These are phyloP conservation scores for Fusarium agapanthi DNA, from an alignment of 2,329 filamentous ascomycete genomes.

Conservation along the genomic window DNA sequence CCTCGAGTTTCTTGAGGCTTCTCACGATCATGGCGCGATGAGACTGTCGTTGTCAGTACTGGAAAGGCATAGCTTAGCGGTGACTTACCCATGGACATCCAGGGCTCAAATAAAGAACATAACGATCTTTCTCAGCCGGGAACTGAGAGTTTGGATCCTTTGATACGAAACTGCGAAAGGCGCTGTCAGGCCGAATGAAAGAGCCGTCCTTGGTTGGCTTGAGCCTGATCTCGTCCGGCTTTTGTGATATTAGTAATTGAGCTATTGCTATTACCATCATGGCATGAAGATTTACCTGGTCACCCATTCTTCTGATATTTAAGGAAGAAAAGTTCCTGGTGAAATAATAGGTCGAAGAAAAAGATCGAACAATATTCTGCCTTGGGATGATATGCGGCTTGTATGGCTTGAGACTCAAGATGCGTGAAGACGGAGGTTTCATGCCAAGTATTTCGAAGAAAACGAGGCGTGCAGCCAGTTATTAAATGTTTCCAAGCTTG, in stretches of 20 bases:
- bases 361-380: fast-evolving
- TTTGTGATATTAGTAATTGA: neutral
- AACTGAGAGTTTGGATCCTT: constrained; percentile 60
- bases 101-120: constrained; percentile 68
- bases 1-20: constrained; percentile 76
- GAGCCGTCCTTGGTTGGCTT: constrained; percentile 51
- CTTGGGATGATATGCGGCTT: neutral
- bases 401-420: no score
- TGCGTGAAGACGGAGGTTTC: neutral
- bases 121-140: constrained; percentile 66
- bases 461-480: fast-evolving
- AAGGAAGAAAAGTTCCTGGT: fast-evolving
- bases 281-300: neutral
- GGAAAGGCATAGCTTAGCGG: fast-evolving
- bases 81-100: constrained; percentile 69
- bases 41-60: constrained; percentile 54
- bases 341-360: neutral
- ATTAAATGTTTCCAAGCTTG: fast-evolving
- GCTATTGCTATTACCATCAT: fast-evolving
- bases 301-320: neutral
- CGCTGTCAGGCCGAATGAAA: constrained; percentile 61
- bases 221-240: constrained; percentile 7
- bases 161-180: constrained; percentile 66
- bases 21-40: constrained; percentile 79
- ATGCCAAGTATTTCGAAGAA: neutral